Evolutionary conservation across 306 rosid species (phyloP).

Genomic region (Dryas alaskensis): DNA sequence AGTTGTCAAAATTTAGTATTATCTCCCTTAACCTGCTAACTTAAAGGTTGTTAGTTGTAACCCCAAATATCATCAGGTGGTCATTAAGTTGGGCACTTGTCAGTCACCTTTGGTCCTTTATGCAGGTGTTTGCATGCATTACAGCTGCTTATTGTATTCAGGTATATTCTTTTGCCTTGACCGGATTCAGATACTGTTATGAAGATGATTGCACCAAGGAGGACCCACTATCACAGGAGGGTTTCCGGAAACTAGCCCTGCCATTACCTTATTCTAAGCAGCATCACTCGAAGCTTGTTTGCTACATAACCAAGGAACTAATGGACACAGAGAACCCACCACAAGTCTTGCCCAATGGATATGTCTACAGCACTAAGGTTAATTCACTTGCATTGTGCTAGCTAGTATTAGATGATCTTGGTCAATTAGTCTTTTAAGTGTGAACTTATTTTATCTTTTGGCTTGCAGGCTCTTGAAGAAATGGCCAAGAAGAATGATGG

Average conservation of each 20-base stretch:
- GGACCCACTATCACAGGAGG: slow-evolving; percentile 89
- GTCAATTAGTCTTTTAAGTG: slow-evolving; percentile 5
- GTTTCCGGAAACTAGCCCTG: slow-evolving; percentile 74
- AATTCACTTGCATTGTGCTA: slow-evolving; percentile 11
- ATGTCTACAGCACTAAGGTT: slow-evolving; percentile 92
- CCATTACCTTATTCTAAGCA: slow-evolving; percentile 90
- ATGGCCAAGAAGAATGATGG: slow-evolving; percentile 81
- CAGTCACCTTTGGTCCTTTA: slow-evolving; percentile 12
- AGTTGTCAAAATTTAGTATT: not conserved
- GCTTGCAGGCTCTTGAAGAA: slow-evolving; percentile 76
- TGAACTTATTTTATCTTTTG: slow-evolving; percentile 24
- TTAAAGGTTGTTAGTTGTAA: not conserved
- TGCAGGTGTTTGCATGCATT: slow-evolving; percentile 8
- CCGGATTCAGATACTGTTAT: slow-evolving; percentile 78
- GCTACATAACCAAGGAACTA: slow-evolving; percentile 92
- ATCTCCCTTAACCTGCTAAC: not conserved
- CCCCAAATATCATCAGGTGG: not conserved
- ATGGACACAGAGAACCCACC: slow-evolving; percentile 98
- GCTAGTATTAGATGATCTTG: not conserved
- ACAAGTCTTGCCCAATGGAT: slow-evolving; percentile 90
- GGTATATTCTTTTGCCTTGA: slow-evolving; percentile 48
- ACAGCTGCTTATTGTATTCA: slow-evolving; percentile 5
- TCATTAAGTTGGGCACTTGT: not conserved
- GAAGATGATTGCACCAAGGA: slow-evolving; percentile 96
- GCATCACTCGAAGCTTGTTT: slow-evolving; percentile 91